phyloP scores from a whole-genome alignment of 2,329 filamentous ascomycete species.

The Clonostachys solani region DNA sequence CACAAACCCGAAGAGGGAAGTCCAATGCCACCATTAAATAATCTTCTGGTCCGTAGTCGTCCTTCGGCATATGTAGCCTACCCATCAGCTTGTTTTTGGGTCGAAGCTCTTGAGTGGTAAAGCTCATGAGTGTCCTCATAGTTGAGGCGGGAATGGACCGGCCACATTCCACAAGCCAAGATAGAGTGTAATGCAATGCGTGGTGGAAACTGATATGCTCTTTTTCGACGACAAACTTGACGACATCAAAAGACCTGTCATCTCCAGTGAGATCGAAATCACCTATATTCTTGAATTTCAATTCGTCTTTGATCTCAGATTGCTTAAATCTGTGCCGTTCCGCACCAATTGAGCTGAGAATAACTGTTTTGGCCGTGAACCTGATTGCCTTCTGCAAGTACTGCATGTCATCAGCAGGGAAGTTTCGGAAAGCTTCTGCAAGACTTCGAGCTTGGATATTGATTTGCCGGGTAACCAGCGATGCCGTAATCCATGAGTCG shows the following conservation, averaged over 20 bases:
- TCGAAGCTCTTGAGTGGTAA: slow-evolving; percentile 67
- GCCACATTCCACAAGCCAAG: slow-evolving; percentile 90
- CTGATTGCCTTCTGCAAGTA: slow-evolving; percentile 69
- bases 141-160: slow-evolving; percentile 67
- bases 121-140: slow-evolving; percentile 65
- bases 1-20: slow-evolving; percentile 87
- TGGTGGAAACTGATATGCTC: slow-evolving; percentile 97
- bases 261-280: slow-evolving; percentile 75
- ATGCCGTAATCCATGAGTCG: slow-evolving; percentile 96
- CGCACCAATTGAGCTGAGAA: slow-evolving; percentile 83
- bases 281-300: slow-evolving; percentile 72
- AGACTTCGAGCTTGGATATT: slow-evolving; percentile 88
- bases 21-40: slow-evolving; percentile 86
- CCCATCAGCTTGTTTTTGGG: slow-evolving; percentile 61
- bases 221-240: slow-evolving; percentile 84
- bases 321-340: slow-evolving; percentile 82
- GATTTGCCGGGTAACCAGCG: slow-evolving; percentile 89
- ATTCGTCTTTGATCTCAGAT: slow-evolving; percentile 82
- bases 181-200: slow-evolving; percentile 90
- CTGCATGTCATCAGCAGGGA: slow-evolving; percentile 57
- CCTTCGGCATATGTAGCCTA: slow-evolving; percentile 48
- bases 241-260: slow-evolving; percentile 56
- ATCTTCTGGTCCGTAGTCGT: slow-evolving; percentile 64
- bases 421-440: slow-evolving; percentile 77
- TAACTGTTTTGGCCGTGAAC: slow-evolving; percentile 75